Evolutionary conservation across 306 rosid species (phyloP).

Genomic region (Cucumis sativus): DNA sequence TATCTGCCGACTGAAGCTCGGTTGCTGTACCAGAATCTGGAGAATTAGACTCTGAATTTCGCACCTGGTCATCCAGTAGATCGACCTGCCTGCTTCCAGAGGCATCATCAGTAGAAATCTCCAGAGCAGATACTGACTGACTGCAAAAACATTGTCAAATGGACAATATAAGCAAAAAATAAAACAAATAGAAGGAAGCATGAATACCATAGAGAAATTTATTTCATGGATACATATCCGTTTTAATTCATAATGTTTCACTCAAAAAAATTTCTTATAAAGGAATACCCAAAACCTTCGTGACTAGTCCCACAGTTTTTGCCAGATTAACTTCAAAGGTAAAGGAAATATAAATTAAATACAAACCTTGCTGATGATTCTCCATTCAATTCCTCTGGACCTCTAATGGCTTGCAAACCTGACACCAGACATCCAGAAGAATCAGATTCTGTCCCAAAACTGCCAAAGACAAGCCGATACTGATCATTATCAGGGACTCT

Average conservation of each 20-base stretch:
- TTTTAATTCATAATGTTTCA: background rate
- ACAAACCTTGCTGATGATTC: conserved; percentile 57
- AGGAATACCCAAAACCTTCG: background rate
- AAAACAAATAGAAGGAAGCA: background rate
- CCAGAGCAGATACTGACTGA: conserved; percentile 39
- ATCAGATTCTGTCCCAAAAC: conserved; percentile 58
- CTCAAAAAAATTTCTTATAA: background rate
- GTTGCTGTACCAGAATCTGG: conserved; percentile 42
- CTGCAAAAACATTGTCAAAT: conserved; percentile 22
- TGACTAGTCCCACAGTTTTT: background rate
- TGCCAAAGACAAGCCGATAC: conserved; percentile 81
- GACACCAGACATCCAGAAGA: conserved; percentile 29
- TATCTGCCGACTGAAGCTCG: conserved; percentile 57
- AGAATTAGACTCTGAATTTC: conserved; percentile 46
- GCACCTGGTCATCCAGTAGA: conserved; percentile 37
- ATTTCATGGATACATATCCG: background rate
- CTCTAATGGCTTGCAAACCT: conserved; percentile 30
- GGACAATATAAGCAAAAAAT: background rate
- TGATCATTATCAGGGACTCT: conserved; percentile 75
- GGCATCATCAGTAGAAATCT: conserved; percentile 46
- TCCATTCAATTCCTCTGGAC: conserved; percentile 35
- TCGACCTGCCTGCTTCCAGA: conserved; percentile 45
- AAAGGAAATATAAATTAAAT: background rate
- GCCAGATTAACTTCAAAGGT: background rate
- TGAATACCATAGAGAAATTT: background rate